Conservation (phyloP, 2,329 filamentous ascomycete species). For the Celoporthe dispersa region DNA sequence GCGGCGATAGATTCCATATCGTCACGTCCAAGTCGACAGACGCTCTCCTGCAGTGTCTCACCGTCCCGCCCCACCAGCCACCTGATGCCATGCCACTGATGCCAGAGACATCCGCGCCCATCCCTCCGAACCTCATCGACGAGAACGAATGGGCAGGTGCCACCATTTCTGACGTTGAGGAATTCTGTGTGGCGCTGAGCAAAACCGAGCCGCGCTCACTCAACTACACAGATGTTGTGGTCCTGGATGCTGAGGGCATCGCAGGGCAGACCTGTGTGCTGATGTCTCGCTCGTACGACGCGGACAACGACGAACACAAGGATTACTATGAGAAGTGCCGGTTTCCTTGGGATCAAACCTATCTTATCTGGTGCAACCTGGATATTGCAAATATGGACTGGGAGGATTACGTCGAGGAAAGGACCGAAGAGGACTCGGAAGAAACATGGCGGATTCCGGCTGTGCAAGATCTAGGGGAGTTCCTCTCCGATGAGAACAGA, state of each 20-base stretch:
- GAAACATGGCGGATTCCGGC: neutral
- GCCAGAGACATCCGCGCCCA: neutral
- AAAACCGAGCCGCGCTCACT: neutral
- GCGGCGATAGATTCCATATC: neutral
- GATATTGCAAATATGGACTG: neutral
- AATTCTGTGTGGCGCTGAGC: neutral
- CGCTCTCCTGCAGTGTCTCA: neutral
- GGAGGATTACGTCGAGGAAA: neutral
- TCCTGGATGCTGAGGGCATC: neutral
- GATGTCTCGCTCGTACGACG: neutral
- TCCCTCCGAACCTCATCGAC: neutral
- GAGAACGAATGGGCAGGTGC: neutral
- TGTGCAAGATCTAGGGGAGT: neutral
- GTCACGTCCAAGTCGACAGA: neutral
- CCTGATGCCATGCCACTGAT: neutral
- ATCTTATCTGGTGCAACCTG: neutral
- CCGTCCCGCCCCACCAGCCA: neutral
- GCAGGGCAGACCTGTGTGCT: neutral
- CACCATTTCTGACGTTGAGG: neutral
- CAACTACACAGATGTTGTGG: neutral
- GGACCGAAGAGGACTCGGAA: neutral
- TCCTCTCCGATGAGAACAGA: neutral
- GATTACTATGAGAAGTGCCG: neutral
- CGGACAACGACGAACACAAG: neutral
- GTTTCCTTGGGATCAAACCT: neutral